These are phyloP conservation scores for Tillandsia fasciculata DNA, from an alignment of 176 grass and related monocot genomes.

Conservation along the genomic window DNA sequence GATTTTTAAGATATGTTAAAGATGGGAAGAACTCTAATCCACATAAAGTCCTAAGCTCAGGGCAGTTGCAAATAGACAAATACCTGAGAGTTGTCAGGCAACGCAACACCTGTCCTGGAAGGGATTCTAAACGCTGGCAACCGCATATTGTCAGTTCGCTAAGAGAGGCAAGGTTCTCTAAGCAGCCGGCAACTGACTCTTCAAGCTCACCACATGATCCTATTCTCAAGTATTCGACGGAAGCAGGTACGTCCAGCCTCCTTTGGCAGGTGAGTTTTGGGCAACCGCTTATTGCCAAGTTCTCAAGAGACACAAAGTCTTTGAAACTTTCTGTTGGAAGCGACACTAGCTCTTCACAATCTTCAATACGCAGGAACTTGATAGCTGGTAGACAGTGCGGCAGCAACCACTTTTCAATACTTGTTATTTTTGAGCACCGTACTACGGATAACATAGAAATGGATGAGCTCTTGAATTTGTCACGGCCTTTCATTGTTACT, in stretches of 20 bases:
- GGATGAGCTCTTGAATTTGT: conserved; percentile 1
- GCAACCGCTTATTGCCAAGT: conserved; percentile 11
- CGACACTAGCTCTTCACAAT: background rate
- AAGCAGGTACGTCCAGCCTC: conserved; percentile 14
- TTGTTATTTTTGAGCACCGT: background rate
- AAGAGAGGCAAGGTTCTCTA: conserved; percentile 11
- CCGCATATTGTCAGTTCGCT: background rate
- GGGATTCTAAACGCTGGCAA: conserved; percentile 11
- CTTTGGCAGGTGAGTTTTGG: background rate
- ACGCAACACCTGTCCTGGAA: conserved; percentile 5
- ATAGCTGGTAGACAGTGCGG: background rate
- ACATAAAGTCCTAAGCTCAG: conserved; percentile 1
- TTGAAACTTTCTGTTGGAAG: conserved; percentile 7
- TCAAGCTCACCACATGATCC: conserved; percentile 13
- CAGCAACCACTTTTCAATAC: background rate
- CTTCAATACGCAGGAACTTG: background rate
- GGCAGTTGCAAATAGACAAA: background rate
- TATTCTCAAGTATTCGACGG: conserved; percentile 8
- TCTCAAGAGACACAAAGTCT: conserved; percentile 8
- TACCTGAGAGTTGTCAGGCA: background rate
- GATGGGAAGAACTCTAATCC: background rate
- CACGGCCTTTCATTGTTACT: background rate
- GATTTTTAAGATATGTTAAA: background rate
- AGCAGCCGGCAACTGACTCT: conserved; percentile 8
- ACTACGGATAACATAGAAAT: background rate